phyloP scores from a whole-genome alignment of 2,329 filamentous ascomycete species.

The Colletotrichum gloeosporioides region DNA sequence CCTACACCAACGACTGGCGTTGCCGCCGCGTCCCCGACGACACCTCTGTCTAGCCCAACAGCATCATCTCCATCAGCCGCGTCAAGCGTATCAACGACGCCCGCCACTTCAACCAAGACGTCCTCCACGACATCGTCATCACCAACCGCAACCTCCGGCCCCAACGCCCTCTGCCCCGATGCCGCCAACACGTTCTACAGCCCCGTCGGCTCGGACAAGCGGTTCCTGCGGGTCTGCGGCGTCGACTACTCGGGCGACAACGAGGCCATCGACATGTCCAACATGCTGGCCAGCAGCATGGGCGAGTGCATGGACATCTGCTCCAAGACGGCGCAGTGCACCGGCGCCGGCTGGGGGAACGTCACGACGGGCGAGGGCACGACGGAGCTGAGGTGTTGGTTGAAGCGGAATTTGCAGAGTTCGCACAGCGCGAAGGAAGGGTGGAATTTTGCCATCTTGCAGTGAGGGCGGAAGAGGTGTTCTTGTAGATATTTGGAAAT shows the following conservation, averaged over 20 bases:
- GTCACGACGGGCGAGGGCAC: slow-evolving; percentile 41
- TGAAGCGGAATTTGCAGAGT: slow-evolving; percentile 43
- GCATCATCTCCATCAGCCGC: neutral
- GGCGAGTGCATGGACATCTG: slow-evolving; percentile 51
- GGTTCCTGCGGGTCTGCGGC: slow-evolving; percentile 50
- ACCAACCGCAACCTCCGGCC: slow-evolving; percentile 27
- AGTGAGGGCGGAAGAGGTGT: neutral
- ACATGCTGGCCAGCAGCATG: slow-evolving; percentile 42
- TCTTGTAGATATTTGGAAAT: neutral
- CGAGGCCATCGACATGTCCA: slow-evolving; percentile 38
- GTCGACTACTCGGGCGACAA: slow-evolving; percentile 46
- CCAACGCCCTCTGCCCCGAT: slow-evolving; percentile 42
- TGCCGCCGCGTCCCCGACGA: neutral
- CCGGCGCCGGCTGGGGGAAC: slow-evolving; percentile 50
- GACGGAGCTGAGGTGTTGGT: slow-evolving; percentile 46
- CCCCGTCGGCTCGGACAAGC: slow-evolving; percentile 43
- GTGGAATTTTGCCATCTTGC: slow-evolving; percentile 50
- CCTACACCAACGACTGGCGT: neutral
- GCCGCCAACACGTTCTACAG: slow-evolving; percentile 49
- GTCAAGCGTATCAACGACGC: neutral
- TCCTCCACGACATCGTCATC: slow-evolving; percentile 24
- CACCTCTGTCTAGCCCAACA: neutral
- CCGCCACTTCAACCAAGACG: neutral
- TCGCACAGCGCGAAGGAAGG: slow-evolving; percentile 35
- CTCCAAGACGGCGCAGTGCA: slow-evolving; percentile 42